Base-by-base conservation (phyloP, 2,329 filamentous ascomycete species). In the Curvularia spicifera region DNA sequence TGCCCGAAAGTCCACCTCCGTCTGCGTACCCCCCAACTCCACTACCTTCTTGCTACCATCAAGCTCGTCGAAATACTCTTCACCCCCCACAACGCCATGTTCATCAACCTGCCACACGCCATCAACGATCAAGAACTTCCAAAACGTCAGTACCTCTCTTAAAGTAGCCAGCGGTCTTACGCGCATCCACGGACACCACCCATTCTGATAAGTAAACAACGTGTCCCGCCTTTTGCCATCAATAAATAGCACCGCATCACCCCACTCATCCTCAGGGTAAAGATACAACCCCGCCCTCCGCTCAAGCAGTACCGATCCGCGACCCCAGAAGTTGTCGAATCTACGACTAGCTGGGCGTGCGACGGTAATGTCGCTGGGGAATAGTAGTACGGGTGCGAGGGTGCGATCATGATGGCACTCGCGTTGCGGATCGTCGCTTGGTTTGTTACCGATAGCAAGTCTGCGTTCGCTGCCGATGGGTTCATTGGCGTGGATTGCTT, bases 111-210 rank as follows among this genome's bases (percentile, higher is more conserved):
- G 42, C 51, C 51, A 53, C 51, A 53, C 51, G 10, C 42, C 51
- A 39, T 53, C 42, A 46, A 45, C 29, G 5, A 53, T 42, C 29
- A 53, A 37, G 31, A 46, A 53, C 51, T 53, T 53, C 51, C 51
- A 53, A 45, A 53, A 53, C 40, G 51, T 53, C 20, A 53, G 51
- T n/a, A 53, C 51, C 42, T 53, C 51, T 31, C 51, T 53, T 31
- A 53, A 46, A n/a, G 51, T 53, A 53, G 51, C 51, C 42, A 46
- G 20, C 31, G 51, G 51, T 22, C 51, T 53, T 37, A 12, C 29
- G 12, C 51, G 51, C 51, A 53, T 53, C 51, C 51, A 53, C 18
- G 51, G 51, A 53, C 51, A 53, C 51, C 51, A 53, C 42, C 51
- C 29, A 43, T 39, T 53, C 20, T 53, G 51, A 53, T 53, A 53